Base-by-base conservation (phyloP, 2,329 filamentous ascomycete genomes). In the Botrytis sinoallii region DNA sequence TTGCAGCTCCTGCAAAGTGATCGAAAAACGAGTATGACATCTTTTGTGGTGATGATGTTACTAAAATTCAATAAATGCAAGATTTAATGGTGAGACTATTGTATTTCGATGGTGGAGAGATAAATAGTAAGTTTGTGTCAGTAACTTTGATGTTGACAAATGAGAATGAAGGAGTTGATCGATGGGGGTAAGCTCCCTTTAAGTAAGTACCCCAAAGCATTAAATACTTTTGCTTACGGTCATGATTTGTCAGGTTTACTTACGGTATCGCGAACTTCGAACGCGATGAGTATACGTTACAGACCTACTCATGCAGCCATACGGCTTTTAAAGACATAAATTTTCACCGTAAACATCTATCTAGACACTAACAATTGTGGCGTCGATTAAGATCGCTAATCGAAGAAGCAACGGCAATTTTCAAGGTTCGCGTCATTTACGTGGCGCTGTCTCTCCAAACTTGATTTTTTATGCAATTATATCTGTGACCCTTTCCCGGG, bases 381-480 rank as follows among this genome's bases (percentile, higher is more conserved):
- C 4, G 4, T 42, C 16, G 3, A 63, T 40, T 9, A 6, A 14
- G 5, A 25, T 63, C 12, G 25, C 22, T n/a, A 38, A 12, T 40
- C 22, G 1, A 22, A 18, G 60, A 40, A 1, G 22, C 5, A 1
- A 42, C 1, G 60, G 12, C n/a, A 0, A 29, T n/a, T n/a, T n/a
- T 4, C 2, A 14, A 25, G 6, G 12, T 20, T 61, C 32, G 1
- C 32, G 20, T 0, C 14, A 8, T 25, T 6, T 4, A 14, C 9
- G 22, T 1, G 32, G 32, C 8, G 4, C 22, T 4, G 20, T 38
- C 10, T 61, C 12, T 25, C 12, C 2, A 16, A 18, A 16, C 10
- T 38, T 22, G 12, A 7, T 35, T 12, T 38, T 25, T 4, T 38
- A 16, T 14, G 20, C 2, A 5, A 16, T 8, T 4, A 35, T 3